Conservation (phyloP, 306 rosid species). For the Citrullus mucosospermus region DNA sequence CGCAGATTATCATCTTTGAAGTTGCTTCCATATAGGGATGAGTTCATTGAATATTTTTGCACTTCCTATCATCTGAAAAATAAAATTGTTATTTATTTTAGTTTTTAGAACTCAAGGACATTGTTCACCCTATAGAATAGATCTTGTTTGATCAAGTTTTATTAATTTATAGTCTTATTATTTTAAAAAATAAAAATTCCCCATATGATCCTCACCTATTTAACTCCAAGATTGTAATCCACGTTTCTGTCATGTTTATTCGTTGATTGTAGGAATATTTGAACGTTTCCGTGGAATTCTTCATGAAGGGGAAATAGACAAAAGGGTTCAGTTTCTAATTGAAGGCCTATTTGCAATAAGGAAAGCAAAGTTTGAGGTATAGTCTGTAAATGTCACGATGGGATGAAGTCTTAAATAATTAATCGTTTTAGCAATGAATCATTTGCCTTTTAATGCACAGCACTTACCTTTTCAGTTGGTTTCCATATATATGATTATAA, state of each 20-base stretch:
- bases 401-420: background rate
- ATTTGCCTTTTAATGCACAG: background rate
- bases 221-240: background rate
- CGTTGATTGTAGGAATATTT: constrained; percentile 50
- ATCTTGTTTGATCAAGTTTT: background rate
- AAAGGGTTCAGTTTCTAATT: constrained; percentile 75
- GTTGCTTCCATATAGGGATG: background rate
- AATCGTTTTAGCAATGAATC: background rate
- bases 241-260: background rate
- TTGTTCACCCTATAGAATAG: background rate
- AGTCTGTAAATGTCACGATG: background rate
- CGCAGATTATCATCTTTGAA: background rate
- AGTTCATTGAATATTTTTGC: background rate
- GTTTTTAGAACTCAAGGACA: background rate
- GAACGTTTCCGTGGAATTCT: constrained; percentile 97
- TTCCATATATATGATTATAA: background rate
- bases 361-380: constrained; percentile 88
- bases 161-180: background rate
- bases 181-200: background rate
- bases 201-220: background rate
- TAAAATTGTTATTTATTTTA: background rate
- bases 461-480: background rate
- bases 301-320: constrained; percentile 93
- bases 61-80: background rate
- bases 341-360: constrained; percentile 85